Conservation (phyloP, 2,329 filamentous ascomycete genomes). For the Verticillium nubilum region DNA sequence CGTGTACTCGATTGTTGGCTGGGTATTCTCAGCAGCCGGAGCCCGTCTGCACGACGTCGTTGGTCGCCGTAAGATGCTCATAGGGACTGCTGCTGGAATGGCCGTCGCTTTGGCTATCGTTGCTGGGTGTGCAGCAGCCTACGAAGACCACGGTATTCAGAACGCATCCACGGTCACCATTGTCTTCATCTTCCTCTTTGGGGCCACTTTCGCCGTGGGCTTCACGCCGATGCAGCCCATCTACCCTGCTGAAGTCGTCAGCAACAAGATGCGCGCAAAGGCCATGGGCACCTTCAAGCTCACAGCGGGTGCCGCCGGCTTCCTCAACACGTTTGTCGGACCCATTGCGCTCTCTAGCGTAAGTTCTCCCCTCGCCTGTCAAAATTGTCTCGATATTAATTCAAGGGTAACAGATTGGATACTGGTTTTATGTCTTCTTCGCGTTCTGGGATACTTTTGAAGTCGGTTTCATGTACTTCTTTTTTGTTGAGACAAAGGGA, state of each 20-base stretch:
- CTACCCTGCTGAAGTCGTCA: conserved; percentile 32
- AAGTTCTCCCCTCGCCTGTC: conserved; percentile 8
- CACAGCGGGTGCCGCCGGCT: conserved; percentile 29
- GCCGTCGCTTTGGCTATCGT: conserved; percentile 28
- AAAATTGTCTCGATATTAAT: too few relatives aligned
- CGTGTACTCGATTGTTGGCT: conserved; percentile 31
- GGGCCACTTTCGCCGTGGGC: conserved; percentile 28
- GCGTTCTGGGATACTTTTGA: conserved; percentile 49
- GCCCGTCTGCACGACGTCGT: conserved; percentile 32
- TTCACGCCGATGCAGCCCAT: conserved; percentile 32
- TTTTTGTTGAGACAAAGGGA: conserved; percentile 56
- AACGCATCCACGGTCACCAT: conserved; percentile 31
- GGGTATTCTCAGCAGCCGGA: conserved; percentile 28
- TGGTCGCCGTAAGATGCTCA: conserved; percentile 32
- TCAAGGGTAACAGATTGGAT: conserved; percentile 18
- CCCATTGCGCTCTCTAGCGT: conserved; percentile 20
- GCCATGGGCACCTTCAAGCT: conserved; percentile 28
- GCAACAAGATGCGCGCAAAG: conserved; percentile 33
- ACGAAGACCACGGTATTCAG: conserved; percentile 28
- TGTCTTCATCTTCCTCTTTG: conserved; percentile 32
- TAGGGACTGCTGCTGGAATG: conserved; percentile 29
- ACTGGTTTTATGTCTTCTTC: conserved; percentile 50
- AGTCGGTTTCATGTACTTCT: conserved; percentile 49
- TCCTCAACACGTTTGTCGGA: conserved; percentile 26
- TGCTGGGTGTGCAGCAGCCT: conserved; percentile 27